These are phyloP conservation scores for Kodamaea laetipori DNA, from an alignment of 805 yeast genomes.

Conservation along the genomic window DNA sequence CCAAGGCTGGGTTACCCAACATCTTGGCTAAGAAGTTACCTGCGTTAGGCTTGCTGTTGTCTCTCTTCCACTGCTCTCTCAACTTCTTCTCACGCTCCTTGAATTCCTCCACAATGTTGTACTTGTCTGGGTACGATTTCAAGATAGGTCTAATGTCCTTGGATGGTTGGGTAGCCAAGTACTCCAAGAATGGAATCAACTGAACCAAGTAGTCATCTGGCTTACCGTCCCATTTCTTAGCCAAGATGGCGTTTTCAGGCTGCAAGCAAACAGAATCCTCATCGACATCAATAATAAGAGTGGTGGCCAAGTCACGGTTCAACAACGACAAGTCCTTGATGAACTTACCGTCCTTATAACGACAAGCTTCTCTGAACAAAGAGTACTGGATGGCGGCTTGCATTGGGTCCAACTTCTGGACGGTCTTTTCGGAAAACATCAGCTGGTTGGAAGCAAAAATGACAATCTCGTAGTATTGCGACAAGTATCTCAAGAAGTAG, in stretches of 20 bases:
- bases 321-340: conserved; percentile 87
- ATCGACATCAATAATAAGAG: conserved; percentile 77
- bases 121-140: conserved; percentile 66
- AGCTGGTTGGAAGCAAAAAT: conserved; percentile 82
- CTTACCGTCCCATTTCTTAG: conserved; percentile 84
- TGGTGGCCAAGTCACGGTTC: conserved; percentile 87
- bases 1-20: conserved; percentile 62
- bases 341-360: conserved; percentile 83
- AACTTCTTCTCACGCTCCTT: conserved; percentile 72
- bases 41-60: conserved; percentile 47
- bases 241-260: conserved; percentile 91
- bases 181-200: conserved; percentile 91
- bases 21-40: conserved; percentile 58
- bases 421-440: conserved; percentile 82
- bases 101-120: conserved; percentile 75
- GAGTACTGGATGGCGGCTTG: conserved; percentile 87
- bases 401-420: conserved; percentile 89
- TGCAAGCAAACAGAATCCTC: conserved; percentile 73
- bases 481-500: conserved; percentile 90
- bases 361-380: conserved; percentile 86
- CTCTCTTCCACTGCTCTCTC: conserved; percentile 68
- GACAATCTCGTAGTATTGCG: conserved; percentile 95
- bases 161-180: conserved; percentile 82
- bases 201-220: conserved; percentile 78
- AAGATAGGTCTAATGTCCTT: conserved; percentile 90